These are phyloP conservation scores for Apiospora sp. DNA, from an alignment of 2,329 filamentous ascomycete genomes.

Conservation along the genomic window DNA sequence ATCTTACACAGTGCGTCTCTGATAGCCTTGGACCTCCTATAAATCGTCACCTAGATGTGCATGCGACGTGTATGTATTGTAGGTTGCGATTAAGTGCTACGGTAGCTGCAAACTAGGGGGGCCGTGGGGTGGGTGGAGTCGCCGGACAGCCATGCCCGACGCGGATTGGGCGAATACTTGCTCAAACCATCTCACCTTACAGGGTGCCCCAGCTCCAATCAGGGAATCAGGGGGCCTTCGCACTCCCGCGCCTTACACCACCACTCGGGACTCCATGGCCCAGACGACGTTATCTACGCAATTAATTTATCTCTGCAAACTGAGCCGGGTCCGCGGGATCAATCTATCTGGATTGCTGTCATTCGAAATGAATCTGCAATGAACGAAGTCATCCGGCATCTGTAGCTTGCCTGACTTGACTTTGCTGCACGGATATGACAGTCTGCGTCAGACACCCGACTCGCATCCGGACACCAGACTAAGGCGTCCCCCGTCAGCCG, in stretches of 20 bases:
- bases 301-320: neutral
- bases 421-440: neutral
- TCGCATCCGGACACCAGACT: neutral
- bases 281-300: neutral
- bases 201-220: constrained; percentile 12
- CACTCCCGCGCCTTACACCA: neutral
- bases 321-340: neutral
- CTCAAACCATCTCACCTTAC: constrained; percentile 7
- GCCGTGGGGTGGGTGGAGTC: neutral
- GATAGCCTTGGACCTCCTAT: neutral
- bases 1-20: constrained; percentile 1
- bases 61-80: neutral
- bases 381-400: neutral
- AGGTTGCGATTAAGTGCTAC: neutral
- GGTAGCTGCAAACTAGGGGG: neutral
- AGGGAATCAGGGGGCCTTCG: neutral
- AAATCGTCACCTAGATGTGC: neutral
- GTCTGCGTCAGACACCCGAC: neutral
- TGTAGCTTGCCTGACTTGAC: neutral
- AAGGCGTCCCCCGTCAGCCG: neutral
- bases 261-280: neutral
- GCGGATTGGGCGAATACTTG: constrained; percentile 14
- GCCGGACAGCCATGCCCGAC: neutral
- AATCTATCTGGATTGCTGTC: neutral
- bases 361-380: neutral